Conservation (phyloP, 352 stramenopile genomes). For the Phytophthora fragariaefolia region DNA sequence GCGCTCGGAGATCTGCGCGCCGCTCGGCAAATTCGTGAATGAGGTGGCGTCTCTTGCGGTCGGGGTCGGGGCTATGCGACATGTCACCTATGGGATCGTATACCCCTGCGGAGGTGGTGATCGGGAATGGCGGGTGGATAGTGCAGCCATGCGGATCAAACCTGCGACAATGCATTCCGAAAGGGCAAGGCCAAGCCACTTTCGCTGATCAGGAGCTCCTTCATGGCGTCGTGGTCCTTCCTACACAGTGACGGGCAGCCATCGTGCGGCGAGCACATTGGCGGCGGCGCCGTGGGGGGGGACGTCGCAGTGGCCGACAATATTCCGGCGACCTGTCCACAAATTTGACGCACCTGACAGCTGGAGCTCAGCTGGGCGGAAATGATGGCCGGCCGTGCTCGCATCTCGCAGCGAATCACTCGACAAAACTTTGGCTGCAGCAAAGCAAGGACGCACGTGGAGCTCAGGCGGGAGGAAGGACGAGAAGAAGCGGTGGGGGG, state of each 20-base stretch:
- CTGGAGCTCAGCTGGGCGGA: slow-evolving; percentile 6
- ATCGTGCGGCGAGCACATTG: neutral
- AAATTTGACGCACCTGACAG: slow-evolving; percentile 18
- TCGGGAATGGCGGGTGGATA: neutral
- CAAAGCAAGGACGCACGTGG: neutral
- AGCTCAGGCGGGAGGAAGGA: no score
- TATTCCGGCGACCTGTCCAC: neutral
- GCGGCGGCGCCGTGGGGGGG: no score
- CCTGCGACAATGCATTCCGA: neutral
- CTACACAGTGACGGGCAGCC: neutral
- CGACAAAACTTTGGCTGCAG: neutral
- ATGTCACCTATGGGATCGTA: no score
- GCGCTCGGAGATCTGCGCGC: slow-evolving; percentile 9
- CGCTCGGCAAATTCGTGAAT: slow-evolving; percentile 22
- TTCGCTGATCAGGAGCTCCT: slow-evolving; percentile 23
- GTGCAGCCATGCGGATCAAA: neutral
- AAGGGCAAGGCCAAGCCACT: neutral
- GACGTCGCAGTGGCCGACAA: neutral
- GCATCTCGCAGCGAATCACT: neutral
- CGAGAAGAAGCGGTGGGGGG: no score
- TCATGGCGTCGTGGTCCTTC: neutral
- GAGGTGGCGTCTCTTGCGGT: slow-evolving; percentile 8
- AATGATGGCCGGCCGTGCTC: slow-evolving; percentile 1
- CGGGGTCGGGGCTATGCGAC: slow-evolving; percentile 17
- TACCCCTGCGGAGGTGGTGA: neutral